Evolutionary conservation across 2,329 filamentous ascomycete species (phyloP), one percentile per base, ranked within the genome.

Genomic region (Nannizziopsis arthrosporioides): DNA sequence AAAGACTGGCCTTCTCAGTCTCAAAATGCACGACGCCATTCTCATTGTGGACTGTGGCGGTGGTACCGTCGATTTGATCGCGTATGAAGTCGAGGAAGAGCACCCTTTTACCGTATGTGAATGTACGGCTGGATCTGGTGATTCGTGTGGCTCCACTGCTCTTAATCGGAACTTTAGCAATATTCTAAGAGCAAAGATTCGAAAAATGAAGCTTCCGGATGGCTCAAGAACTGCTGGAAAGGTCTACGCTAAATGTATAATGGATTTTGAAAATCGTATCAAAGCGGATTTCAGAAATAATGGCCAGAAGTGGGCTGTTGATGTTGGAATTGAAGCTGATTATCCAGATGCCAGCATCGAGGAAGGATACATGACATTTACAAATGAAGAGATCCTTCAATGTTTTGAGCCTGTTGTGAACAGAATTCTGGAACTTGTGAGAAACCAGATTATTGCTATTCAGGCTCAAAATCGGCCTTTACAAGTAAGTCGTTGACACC

Each of bases 251-350:
- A 96, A 96, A 73, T 96, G 90, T 67, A 96, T 98, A 69, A 96
- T 96, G 90, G 92, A 98, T 69, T 98, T 98, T 61, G 92, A 98
- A 73, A 96, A 96, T 77, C 77, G 92, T 66, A 95, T 98, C 77
- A 98, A 98, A 76, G 92, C 92, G 43, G 92, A 96, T 68, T 98
- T 98, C 82, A 81, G 92, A 55, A 96, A 96, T 73, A 96, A 95
- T 67, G 89, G 90, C 43, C 90, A 96, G 68, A 96, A 96, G 68
- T 96, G 92, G 92, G 92, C 92, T 39, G 89, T 96, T 15, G 92
- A 98, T 64, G 92, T 98, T 43, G 92, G 92, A 62, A 96, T 98
- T 60, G 92, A 98, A 73, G 88, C 90, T 38, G 92, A 96, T 63
- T 96, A 93, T 72, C 90, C 90, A 35, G 92, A 96, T 63, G 92